phyloP scores from a whole-genome alignment of 176 grass and related monocot genomes.

The Calamus simplicifolius region DNA sequence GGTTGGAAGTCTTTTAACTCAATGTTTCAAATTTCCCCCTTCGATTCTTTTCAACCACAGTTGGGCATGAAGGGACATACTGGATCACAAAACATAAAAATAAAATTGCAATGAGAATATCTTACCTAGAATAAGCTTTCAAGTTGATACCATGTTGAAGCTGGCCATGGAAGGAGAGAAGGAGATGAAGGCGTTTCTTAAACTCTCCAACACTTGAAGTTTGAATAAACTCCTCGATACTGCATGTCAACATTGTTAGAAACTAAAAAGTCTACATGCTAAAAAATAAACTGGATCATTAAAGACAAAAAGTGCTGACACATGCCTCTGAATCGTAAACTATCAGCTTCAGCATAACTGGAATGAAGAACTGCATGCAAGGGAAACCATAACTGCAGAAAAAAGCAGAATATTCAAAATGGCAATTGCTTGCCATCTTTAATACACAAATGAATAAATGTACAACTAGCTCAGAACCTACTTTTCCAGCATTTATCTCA shows the following conservation, averaged over 20 bases:
- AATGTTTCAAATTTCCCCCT: too few relatives aligned
- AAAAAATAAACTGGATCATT: too few relatives aligned
- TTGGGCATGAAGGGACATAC: too few relatives aligned
- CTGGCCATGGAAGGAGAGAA: constrained; percentile 73
- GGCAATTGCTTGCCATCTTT: too few relatives aligned
- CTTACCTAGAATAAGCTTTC: constrained; percentile 61
- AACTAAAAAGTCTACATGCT: background rate
- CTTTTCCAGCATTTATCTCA: constrained; percentile 64
- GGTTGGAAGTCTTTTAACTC: too few relatives aligned
- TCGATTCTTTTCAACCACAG: too few relatives aligned
- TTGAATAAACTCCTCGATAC: constrained; percentile 81
- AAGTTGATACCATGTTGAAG: constrained; percentile 39
- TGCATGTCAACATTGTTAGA: constrained; percentile 29
- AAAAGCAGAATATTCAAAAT: background rate
- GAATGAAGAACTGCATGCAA: constrained; percentile 56
- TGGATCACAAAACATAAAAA: background rate
- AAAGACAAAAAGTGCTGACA: background rate
- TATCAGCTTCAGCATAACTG: constrained; percentile 29
- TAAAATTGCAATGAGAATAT: background rate
- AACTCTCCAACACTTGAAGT: constrained; percentile 86
- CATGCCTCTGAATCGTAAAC: constrained; percentile 59
- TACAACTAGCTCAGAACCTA: constrained; percentile 12
- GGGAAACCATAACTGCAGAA: constrained; percentile 76
- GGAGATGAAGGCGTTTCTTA: constrained; percentile 79
- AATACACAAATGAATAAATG: too few relatives aligned